Base-by-base conservation (phyloP, 148 eudicot genomes). In the Persicaria tinctoria region DNA sequence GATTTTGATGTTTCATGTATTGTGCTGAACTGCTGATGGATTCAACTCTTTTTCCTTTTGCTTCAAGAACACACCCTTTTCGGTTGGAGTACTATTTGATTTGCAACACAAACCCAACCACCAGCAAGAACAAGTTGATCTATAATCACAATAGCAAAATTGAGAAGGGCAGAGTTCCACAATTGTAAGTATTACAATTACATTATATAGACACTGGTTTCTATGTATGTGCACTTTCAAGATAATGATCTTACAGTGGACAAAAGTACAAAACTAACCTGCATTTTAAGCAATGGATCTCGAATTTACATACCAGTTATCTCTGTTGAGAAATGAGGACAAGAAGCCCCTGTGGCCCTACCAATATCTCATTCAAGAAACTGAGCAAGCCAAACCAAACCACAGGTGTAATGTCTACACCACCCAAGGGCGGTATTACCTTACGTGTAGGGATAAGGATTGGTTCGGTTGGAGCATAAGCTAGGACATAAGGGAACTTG, bases 391-490 rank as follows among this genome's bases (percentile, higher is more conserved):
- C 98, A 51, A 95, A 95, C 98, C 98, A 95, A 49, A 95, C 97
- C 54, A 95, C 98, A 10, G 98, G 98, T 38, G 97, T 92, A 46
- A 95, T 96, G 78, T 95, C 98, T 16, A 95, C 97, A 41, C 98
- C 98, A 1, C 87, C 97, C 11, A 95, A 82, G 2, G 98, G 98
- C 3, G 89, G 97, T 55, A 95, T 95, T 79, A 95, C 71, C 80
- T 87, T 95, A 23, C 98, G 93, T 6, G 97, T 95, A 12, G 85
- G 90, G 17, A 46, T 64, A 8, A 95, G 88, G 46, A 95, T 62
- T 1, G 98, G 98, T 78, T 95, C 98, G 0, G 98, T 95, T 8
- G 98, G 98, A 50, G 96, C 98, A 72, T 85, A 95, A 1, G 98
- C 98, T 46, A 95, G 47, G 6, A 95, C 87, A 64, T 87, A 95